Percentiles rank a stretch among this genome's conserved stretches.
Conservation (phyloP, 768 basidiomycete species). For the Tremella yokohamensis region DNA sequence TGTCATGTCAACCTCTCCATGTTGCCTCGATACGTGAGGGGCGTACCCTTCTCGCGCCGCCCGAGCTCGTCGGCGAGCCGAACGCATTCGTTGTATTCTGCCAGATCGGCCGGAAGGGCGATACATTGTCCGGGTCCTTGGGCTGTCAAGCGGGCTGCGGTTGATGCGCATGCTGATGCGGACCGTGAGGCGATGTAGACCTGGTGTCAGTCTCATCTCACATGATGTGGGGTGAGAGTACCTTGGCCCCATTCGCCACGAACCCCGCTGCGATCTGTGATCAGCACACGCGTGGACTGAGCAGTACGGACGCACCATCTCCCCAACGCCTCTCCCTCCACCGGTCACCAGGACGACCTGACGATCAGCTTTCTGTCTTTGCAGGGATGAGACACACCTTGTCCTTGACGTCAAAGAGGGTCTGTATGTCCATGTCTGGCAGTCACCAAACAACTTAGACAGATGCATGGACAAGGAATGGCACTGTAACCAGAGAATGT, state of each 20-base stretch:
- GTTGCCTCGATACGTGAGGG: not conserved
- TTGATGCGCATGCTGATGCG: conserved; percentile 56
- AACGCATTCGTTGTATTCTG: conserved; percentile 59
- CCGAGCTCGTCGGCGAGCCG: conserved; percentile 57
- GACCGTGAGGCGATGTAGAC: conserved; percentile 66
- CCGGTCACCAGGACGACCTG: conserved; percentile 62
- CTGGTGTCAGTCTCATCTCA: conserved; percentile 5
- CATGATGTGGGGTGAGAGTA: not conserved
- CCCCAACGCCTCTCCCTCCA: conserved; percentile 65
- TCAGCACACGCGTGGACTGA: not conserved
- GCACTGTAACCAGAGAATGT: no score
- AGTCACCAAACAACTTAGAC: no score
- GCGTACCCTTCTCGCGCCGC: conserved; percentile 57
- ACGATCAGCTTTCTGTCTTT: no score
- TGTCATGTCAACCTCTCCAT: not conserved
- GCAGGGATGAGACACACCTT: conserved; percentile 35
- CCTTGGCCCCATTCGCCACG: conserved; percentile 61
- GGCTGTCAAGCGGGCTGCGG: conserved; percentile 57
- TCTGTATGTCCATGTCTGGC: no score
- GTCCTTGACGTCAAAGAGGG: conserved; percentile 56
- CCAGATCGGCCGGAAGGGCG: conserved; percentile 59
- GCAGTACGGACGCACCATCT: conserved; percentile 57
- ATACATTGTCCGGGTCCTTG: conserved; percentile 61
- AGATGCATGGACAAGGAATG: no score
- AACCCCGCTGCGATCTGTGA: conserved; percentile 64